A percentile compares a stretch with the other conserved stretches of the same genome.
phyloP scores from a whole-genome alignment of 257 asterid genomes.

The Solanum verrucosum region DNA sequence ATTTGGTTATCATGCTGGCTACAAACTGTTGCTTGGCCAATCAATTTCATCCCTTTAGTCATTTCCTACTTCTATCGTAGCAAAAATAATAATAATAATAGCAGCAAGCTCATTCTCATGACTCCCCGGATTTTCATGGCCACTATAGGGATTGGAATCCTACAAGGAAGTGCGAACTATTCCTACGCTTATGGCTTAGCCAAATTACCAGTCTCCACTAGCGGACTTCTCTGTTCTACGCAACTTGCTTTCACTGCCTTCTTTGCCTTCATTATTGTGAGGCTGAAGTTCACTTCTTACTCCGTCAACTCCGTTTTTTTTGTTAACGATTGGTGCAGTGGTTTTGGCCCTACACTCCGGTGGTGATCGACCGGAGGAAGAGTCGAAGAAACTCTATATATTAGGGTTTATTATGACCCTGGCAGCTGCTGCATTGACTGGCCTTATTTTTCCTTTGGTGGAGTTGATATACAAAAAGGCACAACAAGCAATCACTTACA shows the following conservation, averaged over 20 bases:
- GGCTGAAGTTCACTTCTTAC: neutral
- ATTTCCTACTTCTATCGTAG: neutral
- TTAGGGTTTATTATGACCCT: neutral
- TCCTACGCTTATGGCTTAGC: neutral
- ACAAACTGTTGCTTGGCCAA: conserved; percentile 16
- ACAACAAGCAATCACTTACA: neutral
- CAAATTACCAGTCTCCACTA: neutral
- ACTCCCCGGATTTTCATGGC: neutral
- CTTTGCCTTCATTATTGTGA: conserved; percentile 4
- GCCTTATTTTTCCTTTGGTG: neutral
- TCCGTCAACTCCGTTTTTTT: neutral
- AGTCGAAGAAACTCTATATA: neutral
- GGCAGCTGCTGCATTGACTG: neutral
- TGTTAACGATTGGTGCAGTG: neutral
- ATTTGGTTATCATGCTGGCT: conserved; percentile 21
- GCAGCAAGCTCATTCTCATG: neutral
- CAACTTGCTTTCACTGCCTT: conserved; percentile 4
- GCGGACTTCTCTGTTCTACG: neutral
- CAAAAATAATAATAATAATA: neutral
- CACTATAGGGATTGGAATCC: neutral
- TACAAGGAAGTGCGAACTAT: neutral
- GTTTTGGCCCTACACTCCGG: conserved; percentile 1
- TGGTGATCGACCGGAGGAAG: neutral
- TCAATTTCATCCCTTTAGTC: conserved; percentile 4
- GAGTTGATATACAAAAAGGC: conserved; percentile 2